phyloP scores from a whole-genome alignment of 169 alveolate genomes.

The Besnoitia besnoiti region DNA sequence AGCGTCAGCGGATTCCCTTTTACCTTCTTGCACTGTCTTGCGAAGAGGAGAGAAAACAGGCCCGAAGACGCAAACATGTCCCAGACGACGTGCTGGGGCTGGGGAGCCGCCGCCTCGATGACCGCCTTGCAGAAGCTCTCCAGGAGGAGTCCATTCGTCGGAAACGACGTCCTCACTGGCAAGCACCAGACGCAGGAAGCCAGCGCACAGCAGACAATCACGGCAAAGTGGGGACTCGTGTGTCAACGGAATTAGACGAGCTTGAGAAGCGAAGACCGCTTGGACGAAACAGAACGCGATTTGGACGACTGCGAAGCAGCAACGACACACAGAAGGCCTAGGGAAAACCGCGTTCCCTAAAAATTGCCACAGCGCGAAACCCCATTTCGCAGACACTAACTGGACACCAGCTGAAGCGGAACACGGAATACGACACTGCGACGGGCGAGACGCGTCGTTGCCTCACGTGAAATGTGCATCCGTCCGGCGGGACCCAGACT shows the following conservation, averaged over 20 bases:
- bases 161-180: conserved; percentile 20
- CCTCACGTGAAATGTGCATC: background rate
- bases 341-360: no score
- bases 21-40: conserved; percentile 4
- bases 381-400: no score
- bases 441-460: no score
- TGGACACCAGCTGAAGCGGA: no score
- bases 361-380: no score
- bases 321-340: no score
- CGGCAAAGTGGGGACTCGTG: background rate
- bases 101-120: background rate
- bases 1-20: no score
- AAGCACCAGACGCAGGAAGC: background rate
- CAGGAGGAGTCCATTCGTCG: conserved; percentile 5
- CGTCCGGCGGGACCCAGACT: background rate
- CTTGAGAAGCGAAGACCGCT: no score
- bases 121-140: background rate
- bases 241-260: background rate
- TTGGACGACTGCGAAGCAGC: no score
- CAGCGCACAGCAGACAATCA: background rate
- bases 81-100: conserved; percentile 42
- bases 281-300: no score
- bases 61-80: background rate
- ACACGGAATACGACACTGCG: no score
- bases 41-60: conserved; percentile 1